Evolutionary conservation across 305 asterid species (phyloP).

Genomic region (Fraxinus paxiana): DNA sequence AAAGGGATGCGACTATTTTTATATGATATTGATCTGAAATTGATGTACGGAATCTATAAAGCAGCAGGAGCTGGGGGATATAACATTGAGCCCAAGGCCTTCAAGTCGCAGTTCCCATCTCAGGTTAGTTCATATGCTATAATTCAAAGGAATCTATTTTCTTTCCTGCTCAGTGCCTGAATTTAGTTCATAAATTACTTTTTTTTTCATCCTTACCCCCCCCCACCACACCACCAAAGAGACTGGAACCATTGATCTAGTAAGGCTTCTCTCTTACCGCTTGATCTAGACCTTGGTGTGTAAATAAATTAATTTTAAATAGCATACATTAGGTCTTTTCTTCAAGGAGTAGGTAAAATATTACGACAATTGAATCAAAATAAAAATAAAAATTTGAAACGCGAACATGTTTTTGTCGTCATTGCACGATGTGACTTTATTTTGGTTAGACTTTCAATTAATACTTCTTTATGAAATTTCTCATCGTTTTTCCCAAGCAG

Average conservation of each 20-base stretch:
- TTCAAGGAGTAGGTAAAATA: constrained; percentile 11
- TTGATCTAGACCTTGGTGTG: neutral
- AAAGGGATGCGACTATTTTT: constrained; percentile 82
- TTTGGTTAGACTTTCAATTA: neutral
- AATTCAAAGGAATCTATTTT: neutral
- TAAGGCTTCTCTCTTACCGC: neutral
- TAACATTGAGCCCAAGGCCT: constrained; percentile 78
- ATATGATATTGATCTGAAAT: constrained; percentile 65
- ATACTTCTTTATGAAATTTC: neutral
- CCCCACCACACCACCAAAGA: neutral
- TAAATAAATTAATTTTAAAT: neutral
- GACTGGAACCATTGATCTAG: neutral
- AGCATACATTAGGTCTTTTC: neutral
- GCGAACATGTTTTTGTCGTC: neutral
- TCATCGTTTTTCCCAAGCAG: neutral
- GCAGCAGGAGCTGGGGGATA: constrained; percentile 82
- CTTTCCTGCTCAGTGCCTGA: neutral
- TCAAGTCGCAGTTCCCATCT: constrained; percentile 79
- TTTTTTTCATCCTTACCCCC: neutral
- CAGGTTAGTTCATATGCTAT: constrained; percentile 54
- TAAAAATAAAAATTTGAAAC: neutral
- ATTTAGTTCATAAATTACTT: neutral
- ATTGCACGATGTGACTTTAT: neutral
- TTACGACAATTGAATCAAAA: neutral
- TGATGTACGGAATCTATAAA: constrained; percentile 84